Conservation (phyloP, 768 basidiomycete species). For the Mrakia frigida region DNA sequence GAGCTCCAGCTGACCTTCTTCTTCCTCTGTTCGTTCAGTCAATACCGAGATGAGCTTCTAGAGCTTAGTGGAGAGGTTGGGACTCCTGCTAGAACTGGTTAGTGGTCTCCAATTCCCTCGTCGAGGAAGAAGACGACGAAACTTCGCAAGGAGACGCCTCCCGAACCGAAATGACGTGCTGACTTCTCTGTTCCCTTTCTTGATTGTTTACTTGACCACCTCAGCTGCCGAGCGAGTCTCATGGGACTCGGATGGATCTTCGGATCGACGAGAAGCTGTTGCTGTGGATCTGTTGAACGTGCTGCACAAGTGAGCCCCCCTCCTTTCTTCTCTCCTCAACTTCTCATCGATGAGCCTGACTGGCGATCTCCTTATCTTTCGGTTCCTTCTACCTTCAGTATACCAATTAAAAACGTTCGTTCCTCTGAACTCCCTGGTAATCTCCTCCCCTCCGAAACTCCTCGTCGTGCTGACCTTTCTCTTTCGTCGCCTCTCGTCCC, state of each 20-base stretch:
- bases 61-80: slow-evolving; percentile 52
- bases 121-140: too few species aligned
- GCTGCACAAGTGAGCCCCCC: slow-evolving; percentile 53
- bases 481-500: slow-evolving; percentile 13
- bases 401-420: slow-evolving; percentile 79
- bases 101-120: not conserved
- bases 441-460: not conserved
- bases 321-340: not conserved
- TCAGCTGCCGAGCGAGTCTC: slow-evolving; percentile 6
- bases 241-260: not conserved
- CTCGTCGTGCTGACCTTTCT: not conserved
- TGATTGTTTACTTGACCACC: too few species aligned
- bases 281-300: slow-evolving; percentile 81
- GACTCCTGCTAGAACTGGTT: slow-evolving; percentile 10
- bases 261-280: slow-evolving; percentile 70
- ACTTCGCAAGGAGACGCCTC: too few species aligned
- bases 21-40: slow-evolving; percentile 48
- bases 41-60: slow-evolving; percentile 81
- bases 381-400: slow-evolving; percentile 49
- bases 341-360: not conserved
- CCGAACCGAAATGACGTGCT: not conserved
- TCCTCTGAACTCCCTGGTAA: slow-evolving; percentile 72
- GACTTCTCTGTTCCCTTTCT: too few species aligned
- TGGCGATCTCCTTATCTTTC: not conserved
- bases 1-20: not conserved